These are phyloP conservation scores for Zalerion maritima DNA, from an alignment of 495 filamentous ascomycete species.

Conservation along the genomic window DNA sequence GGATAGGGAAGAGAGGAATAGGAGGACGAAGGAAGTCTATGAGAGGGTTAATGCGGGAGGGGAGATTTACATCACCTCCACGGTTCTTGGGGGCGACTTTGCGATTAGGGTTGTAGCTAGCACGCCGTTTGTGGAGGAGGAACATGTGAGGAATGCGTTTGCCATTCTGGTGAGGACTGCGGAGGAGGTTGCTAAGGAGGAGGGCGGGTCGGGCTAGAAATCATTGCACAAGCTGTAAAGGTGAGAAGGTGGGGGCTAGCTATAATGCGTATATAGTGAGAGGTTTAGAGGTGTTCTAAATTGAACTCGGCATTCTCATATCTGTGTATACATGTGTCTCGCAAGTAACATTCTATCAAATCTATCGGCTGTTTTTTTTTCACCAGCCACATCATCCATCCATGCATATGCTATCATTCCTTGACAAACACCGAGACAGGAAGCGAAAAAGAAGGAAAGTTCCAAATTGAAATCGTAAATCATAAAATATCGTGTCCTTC, in stretches of 20 bases:
- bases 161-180: slow-evolving; percentile 57
- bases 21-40: slow-evolving; percentile 61
- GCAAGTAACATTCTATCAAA: neutral
- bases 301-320: neutral
- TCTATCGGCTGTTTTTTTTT: slow-evolving; percentile 3
- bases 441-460: too few relatives aligned
- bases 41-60: slow-evolving; percentile 61
- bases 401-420: too few relatives aligned
- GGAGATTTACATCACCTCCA: slow-evolving; percentile 74
- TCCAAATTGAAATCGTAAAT: too few relatives aligned
- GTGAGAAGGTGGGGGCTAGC: neutral
- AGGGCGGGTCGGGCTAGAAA: slow-evolving; percentile 1
- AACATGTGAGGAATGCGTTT: slow-evolving; percentile 60
- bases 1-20: slow-evolving; percentile 41
- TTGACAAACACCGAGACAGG: too few relatives aligned
- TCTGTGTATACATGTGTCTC: neutral
- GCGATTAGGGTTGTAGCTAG: slow-evolving; percentile 67
- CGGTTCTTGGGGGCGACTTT: slow-evolving; percentile 59
- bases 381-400: too few relatives aligned
- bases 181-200: slow-evolving; percentile 34
- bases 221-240: neutral
- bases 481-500: too few relatives aligned
- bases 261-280: too few relatives aligned
- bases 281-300: neutral
- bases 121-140: slow-evolving; percentile 50